Evolutionary conservation across 106 monocot genomes (phyloP), one percentile per base, ranked within the genome.

Genomic region (Narthecium ossifragum): DNA sequence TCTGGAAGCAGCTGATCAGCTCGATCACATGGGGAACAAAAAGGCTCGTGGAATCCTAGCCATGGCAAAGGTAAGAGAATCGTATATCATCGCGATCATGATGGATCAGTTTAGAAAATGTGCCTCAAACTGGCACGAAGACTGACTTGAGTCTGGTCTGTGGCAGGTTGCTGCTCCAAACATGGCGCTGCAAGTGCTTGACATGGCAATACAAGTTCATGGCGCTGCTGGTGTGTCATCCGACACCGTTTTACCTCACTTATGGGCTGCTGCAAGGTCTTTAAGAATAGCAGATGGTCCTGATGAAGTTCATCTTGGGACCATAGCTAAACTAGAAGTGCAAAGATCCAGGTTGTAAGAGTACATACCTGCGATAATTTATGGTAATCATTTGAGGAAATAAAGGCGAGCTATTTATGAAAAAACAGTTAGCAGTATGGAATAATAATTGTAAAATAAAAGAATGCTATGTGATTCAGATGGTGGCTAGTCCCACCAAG

Each of bases 301-400:
- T 17, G 98, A 90, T 62, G 98, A 98, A 55, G 98, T 98, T 37
- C 98, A 98, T 76, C 79, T 98, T 0, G 98, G 91, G 25, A 98
- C 91, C 33, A 98, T 98, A 32, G 98, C 91, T 18, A 98, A 88
- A 78, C 52, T 88, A 40, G 98, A 98, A 55, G 58, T 98, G 26
- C 78, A 36, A 58, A 80, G 72, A 64, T 61, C 91, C 10, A 98
- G 59, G 73, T 20, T 98, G 23, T 86, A 80, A 22, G 49, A 24
- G 7, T 22, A 24, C 21, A 5, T 49, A 22, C 6, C 49, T 22
- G 49, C 49, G 20, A 2, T 48, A 48, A 48, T 22, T 48, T 48
- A 48, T 48, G 21, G 48, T 18, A 49, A 9, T n/a, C 49, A n/a
- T 49, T 49, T 22, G 1, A 36, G 36, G 36, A 6, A 36, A 36